phyloP scores from a whole-genome alignment of 2,329 filamentous ascomycete genomes.

The Aspergillus phoenicis region DNA sequence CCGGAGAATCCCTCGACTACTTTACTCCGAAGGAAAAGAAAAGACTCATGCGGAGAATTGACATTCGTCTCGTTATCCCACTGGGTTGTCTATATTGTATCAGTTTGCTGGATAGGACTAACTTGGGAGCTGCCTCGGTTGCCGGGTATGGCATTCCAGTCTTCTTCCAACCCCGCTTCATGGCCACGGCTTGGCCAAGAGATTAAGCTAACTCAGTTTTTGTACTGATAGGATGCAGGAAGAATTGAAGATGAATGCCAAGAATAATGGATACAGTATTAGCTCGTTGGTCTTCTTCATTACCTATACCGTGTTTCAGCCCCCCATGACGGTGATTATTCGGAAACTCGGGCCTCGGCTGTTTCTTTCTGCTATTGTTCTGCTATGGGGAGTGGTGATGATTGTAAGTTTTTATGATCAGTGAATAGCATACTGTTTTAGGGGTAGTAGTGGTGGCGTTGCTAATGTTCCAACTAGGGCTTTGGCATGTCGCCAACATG shows the following conservation, averaged over 20 bases:
- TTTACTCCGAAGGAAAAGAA: constrained; percentile 6
- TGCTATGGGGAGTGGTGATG: neutral
- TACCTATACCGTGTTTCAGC: neutral
- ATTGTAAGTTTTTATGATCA: neutral
- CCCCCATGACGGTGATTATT: neutral
- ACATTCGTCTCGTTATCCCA: constrained; percentile 15
- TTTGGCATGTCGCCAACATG: neutral
- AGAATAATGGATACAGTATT: constrained; percentile 20
- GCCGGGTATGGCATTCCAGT: constrained; percentile 12
- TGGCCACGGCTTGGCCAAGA: neutral
- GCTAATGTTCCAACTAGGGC: neutral
- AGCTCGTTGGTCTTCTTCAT: neutral
- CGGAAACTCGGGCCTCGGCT: neutral
- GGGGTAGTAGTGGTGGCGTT: too few relatives aligned
- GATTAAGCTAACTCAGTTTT: too few relatives aligned
- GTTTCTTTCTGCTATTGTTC: neutral
- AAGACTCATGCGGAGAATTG: constrained; percentile 11
- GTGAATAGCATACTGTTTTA: neutral
- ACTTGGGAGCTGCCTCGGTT: constrained; percentile 20
- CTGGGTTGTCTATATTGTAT: constrained; percentile 16
- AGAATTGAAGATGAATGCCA: constrained; percentile 19
- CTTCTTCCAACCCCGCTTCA: neutral
- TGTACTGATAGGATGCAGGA: constrained; percentile 16
- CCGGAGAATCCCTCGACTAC: neutral
- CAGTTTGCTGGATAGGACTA: constrained; percentile 20